phyloP scores from a whole-genome alignment of 768 basidiomycete genomes.

The Cantharellus anzutake region DNA sequence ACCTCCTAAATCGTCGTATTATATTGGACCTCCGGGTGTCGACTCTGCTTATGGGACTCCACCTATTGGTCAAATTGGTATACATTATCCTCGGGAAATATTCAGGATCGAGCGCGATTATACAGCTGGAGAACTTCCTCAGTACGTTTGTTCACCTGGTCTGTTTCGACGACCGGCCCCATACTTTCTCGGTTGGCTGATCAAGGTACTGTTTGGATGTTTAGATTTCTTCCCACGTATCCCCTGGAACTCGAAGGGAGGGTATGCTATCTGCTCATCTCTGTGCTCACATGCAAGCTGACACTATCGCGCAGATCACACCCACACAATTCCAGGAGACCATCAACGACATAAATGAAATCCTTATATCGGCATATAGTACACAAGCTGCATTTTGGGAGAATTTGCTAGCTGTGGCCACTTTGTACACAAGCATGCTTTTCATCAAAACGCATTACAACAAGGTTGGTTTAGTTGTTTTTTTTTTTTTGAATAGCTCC shows the following conservation, averaged over 20 bases:
- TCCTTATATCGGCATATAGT: constrained; percentile 74
- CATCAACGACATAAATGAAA: constrained; percentile 77
- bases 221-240: constrained; percentile 60
- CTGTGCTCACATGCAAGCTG: too few species aligned
- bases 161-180: neutral
- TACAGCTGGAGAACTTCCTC: constrained; percentile 69
- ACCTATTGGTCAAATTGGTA: constrained; percentile 69
- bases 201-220: neutral
- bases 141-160: constrained; percentile 20
- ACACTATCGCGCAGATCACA: constrained; percentile 42
- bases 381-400: constrained; percentile 51
- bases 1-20: constrained; percentile 59
- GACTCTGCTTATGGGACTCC: constrained; percentile 63
- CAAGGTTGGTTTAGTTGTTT: constrained; percentile 29
- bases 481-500: neutral
- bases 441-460: constrained; percentile 60
- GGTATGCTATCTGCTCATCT: constrained; percentile 26
- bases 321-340: constrained; percentile 81
- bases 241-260: constrained; percentile 86
- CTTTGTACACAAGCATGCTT: constrained; percentile 61
- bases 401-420: constrained; percentile 60
- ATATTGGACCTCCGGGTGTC: constrained; percentile 61
- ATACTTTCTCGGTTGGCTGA: neutral
- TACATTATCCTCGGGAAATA: constrained; percentile 83
- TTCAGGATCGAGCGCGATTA: constrained; percentile 88